A percentile compares a stretch with the other conserved stretches of the same genome.
Evolutionary conservation across 1,139 yeast genomes (phyloP).

Genomic region (Magnusiomyces tetraspermus): DNA sequence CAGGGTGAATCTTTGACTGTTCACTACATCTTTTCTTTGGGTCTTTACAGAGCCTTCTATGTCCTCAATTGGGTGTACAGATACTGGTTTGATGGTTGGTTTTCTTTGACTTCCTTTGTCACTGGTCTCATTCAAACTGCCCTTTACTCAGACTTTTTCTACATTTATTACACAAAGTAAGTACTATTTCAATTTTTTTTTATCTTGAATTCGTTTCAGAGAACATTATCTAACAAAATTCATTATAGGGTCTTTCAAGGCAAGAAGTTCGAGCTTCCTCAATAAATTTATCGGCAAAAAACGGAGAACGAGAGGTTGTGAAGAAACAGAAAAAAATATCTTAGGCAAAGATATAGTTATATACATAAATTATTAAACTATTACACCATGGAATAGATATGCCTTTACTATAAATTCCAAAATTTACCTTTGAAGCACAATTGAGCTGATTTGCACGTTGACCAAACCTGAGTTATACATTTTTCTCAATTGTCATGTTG

Average conservation of each 20-base stretch:
- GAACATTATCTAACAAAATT: background rate
- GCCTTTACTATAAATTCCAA: too few relatives aligned
- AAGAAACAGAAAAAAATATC: too few relatives aligned
- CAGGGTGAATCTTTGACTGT: slow-evolving; percentile 80
- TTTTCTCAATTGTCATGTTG: too few relatives aligned
- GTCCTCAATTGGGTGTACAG: slow-evolving; percentile 94
- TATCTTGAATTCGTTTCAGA: background rate
- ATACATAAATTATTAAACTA: too few relatives aligned
- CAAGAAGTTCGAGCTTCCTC: slow-evolving; percentile 70
- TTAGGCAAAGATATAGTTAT: too few relatives aligned
- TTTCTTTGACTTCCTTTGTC: slow-evolving; percentile 60
- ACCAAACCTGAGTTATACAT: too few relatives aligned
- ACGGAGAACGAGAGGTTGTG: too few relatives aligned
- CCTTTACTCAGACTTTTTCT: slow-evolving; percentile 89
- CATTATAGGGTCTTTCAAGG: slow-evolving; percentile 56
- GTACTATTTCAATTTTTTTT: background rate
- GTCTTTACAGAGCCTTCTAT: slow-evolving; percentile 77
- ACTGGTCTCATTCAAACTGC: slow-evolving; percentile 83
- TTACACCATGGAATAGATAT: too few relatives aligned
- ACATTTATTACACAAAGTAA: slow-evolving; percentile 63
- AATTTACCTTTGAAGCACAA: too few relatives aligned
- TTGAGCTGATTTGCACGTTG: too few relatives aligned
- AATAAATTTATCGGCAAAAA: slow-evolving; percentile 29
- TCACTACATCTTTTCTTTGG: slow-evolving; percentile 90
- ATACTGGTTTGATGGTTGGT: slow-evolving; percentile 54